Evolutionary conservation across 2,329 filamentous ascomycete genomes (phyloP).

Genomic region (Penicillium hesseltinei): DNA sequence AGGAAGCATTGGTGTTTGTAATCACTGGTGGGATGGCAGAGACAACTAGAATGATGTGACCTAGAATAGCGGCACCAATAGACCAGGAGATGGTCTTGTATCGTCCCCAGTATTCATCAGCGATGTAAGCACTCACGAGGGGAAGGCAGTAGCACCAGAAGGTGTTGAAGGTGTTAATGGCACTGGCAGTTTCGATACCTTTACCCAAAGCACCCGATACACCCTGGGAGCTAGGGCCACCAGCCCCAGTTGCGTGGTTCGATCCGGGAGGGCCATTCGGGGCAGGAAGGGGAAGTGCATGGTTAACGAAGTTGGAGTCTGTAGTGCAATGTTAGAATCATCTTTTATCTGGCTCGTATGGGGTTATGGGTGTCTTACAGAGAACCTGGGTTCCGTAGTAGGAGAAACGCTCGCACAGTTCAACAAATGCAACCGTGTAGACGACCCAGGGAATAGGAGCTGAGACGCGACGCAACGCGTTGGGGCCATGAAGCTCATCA

Average conservation of each 20-base stretch:
- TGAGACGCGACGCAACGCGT: constrained; percentile 30
- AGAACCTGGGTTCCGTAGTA: constrained; percentile 63
- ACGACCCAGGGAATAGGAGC: constrained; percentile 59
- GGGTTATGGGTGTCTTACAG: background rate
- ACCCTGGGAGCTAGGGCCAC: background rate
- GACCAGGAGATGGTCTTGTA: constrained; percentile 70
- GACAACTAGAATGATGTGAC: constrained; percentile 28
- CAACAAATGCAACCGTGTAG: constrained; percentile 69
- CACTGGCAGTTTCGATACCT: constrained; percentile 54
- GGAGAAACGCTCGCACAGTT: constrained; percentile 73
- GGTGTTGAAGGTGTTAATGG: constrained; percentile 55
- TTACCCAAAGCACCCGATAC: constrained; percentile 26
- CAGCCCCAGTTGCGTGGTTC: background rate
- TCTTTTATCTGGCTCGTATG: background rate
- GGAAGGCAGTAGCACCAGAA: constrained; percentile 65
- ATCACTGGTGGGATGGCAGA: background rate
- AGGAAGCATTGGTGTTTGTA: background rate
- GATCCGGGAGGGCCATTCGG: background rate
- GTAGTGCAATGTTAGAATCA: background rate
- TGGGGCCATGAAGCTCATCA: background rate
- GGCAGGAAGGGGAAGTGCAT: background rate
- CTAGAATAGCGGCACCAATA: constrained; percentile 61
- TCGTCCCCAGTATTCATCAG: constrained; percentile 68
- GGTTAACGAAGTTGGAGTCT: background rate
- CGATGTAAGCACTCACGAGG: constrained; percentile 60